Conservation (phyloP, 768 basidiomycete species). For the Amanita fuliginea region DNA sequence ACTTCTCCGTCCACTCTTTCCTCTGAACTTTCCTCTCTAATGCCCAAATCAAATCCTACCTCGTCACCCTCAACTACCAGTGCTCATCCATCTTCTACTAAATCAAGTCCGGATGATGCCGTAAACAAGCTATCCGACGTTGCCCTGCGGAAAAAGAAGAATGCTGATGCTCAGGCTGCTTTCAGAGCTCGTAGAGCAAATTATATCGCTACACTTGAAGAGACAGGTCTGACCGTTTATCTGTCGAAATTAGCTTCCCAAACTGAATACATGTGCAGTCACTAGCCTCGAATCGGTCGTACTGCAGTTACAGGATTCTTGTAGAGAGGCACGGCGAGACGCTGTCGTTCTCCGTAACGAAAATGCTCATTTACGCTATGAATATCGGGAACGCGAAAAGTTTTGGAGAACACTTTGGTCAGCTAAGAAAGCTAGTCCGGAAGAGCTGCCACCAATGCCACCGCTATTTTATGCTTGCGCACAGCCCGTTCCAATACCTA, state of each 20-base stretch:
- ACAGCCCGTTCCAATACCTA: conserved; percentile 20
- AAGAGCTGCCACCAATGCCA: conserved; percentile 41
- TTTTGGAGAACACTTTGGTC: conserved; percentile 64
- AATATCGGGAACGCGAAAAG: conserved; percentile 63
- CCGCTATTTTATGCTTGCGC: conserved; percentile 14
- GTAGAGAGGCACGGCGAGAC: conserved; percentile 55
- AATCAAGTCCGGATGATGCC: conserved; percentile 23
- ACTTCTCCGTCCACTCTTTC: conserved; percentile 17
- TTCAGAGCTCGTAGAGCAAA: conserved; percentile 74
- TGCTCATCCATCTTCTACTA: conserved; percentile 17
- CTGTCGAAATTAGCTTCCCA: conserved; percentile 9
- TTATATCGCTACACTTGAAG: conserved; percentile 82
- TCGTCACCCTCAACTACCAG: conserved; percentile 15
- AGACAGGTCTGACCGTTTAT: conserved; percentile 39
- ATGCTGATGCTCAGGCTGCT: conserved; percentile 82
- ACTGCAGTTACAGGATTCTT: conserved; percentile 72
- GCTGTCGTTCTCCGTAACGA: conserved; percentile 54
- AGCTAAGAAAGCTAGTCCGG: conserved; percentile 47
- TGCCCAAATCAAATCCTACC: conserved; percentile 31
- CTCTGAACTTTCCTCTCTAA: conserved; percentile 21
- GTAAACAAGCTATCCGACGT: conserved; percentile 48
- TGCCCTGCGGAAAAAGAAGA: conserved; percentile 76
- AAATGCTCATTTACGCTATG: conserved; percentile 50
- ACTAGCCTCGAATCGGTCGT: conserved; percentile 82
- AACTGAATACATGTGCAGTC: conserved; percentile 30